Evolutionary conservation across 2,329 filamentous ascomycete species (phyloP).

Genomic region (Ceratocystis cacaofunesta): DNA sequence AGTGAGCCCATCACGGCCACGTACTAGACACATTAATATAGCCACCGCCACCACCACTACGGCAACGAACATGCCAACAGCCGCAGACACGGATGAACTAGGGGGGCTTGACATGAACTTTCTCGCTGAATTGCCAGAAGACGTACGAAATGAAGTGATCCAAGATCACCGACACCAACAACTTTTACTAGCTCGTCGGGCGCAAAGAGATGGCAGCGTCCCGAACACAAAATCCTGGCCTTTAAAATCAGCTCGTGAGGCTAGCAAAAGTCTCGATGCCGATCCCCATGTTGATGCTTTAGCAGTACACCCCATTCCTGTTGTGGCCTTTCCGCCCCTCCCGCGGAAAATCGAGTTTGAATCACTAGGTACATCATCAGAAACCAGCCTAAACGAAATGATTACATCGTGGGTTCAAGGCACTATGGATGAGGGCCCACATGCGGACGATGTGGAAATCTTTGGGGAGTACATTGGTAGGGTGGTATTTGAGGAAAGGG

Average conservation of each 20-base stretch:
- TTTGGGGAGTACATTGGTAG: constrained; percentile 56
- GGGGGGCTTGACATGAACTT: constrained; percentile 52
- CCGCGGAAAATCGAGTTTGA: constrained; percentile 36
- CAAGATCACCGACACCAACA: constrained; percentile 49
- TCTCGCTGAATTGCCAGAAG: constrained; percentile 67
- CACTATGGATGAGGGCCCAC: constrained; percentile 52
- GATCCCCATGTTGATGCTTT: background rate
- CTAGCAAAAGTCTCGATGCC: background rate
- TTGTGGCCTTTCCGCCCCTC: constrained; percentile 31
- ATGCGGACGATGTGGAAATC: constrained; percentile 60
- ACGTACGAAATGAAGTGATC: constrained; percentile 63
- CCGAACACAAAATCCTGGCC: background rate
- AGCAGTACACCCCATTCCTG: background rate
- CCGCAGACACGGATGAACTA: constrained; percentile 22
- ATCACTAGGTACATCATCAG: constrained; percentile 28
- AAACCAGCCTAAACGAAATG: constrained; percentile 54
- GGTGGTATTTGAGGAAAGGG: constrained; percentile 61
- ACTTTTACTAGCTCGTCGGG: background rate
- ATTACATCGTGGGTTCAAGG: constrained; percentile 66
- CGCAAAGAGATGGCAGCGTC: background rate
- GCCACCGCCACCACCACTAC: constrained; percentile 12
- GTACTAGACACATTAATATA: background rate
- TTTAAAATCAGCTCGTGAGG: background rate
- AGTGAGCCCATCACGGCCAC: constrained; percentile 7
- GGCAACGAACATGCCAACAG: constrained; percentile 20